phyloP scores from a whole-genome alignment of 257 asterid species.

The Asclepias syriaca region DNA sequence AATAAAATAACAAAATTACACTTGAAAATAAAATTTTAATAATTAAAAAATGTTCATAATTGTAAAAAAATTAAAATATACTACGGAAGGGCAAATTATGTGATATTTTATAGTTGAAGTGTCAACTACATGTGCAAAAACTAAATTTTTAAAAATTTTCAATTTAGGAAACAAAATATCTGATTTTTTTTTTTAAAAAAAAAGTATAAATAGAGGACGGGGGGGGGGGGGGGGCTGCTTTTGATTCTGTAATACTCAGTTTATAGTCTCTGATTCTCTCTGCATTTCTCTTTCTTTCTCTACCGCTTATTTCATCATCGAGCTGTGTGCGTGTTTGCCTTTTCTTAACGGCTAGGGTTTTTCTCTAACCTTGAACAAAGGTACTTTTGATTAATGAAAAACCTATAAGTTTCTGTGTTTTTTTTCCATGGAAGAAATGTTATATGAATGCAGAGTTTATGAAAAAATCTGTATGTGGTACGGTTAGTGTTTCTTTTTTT shows the following conservation, averaged over 20 bases:
- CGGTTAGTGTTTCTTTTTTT: too few species aligned
- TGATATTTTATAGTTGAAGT: too few species aligned
- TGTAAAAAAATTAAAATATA: too few species aligned
- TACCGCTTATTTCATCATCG: neutral
- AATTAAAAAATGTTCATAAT: too few species aligned
- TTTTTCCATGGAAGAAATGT: neutral
- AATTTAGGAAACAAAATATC: too few species aligned
- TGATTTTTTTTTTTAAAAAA: too few species aligned
- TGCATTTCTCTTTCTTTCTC: neutral
- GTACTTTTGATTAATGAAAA: neutral
- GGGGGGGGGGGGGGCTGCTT: neutral
- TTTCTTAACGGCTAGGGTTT: conserved; percentile 10
- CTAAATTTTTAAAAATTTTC: too few species aligned
- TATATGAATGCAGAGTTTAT: neutral
- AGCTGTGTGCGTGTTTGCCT: neutral
- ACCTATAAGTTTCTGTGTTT: neutral
- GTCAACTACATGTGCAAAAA: too few species aligned
- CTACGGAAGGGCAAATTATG: too few species aligned
- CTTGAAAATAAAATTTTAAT: too few species aligned
- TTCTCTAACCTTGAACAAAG: neutral
- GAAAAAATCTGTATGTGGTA: neutral
- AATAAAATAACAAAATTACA: too few species aligned
- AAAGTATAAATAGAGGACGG: neutral
- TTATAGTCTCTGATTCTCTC: neutral
- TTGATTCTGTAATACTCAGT: neutral